A percentile compares a stretch with the other conserved stretches of the same genome.
These are phyloP conservation scores for Hygrocybe punicea DNA, from an alignment of 768 basidiomycete species.

Conservation along the genomic window DNA sequence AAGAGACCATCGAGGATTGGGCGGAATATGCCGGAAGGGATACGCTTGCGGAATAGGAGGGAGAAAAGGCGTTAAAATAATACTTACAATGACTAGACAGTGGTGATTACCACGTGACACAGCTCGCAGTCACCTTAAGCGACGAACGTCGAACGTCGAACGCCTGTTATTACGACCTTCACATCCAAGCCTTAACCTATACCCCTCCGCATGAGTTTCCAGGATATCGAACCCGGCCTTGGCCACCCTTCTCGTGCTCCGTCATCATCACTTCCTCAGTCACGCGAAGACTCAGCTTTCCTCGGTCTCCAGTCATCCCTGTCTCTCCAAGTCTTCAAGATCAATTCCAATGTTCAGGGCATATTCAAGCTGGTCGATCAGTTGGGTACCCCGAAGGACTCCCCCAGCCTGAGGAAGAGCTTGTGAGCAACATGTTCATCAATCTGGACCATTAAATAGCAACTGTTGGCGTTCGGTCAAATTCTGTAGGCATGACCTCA, in stretches of 20 bases:
- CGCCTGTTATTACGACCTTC: no score
- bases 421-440: constrained; percentile 75
- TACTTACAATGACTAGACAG: no score
- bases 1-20: no score
- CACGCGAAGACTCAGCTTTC: constrained; percentile 72
- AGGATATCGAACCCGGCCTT: constrained; percentile 52
- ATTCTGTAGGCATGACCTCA: constrained; percentile 76
- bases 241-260: constrained; percentile 35
- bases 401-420: constrained; percentile 71
- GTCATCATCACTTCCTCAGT: constrained; percentile 36
- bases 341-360: constrained; percentile 95
- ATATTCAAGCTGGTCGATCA: constrained; percentile 96
- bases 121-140: no score
- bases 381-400: constrained; percentile 82
- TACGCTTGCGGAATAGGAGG: no score
- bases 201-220: constrained; percentile 51
- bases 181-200: no score
- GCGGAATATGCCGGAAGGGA: no score
- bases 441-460: neutral
- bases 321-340: constrained; percentile 96
- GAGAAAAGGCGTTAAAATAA: no score
- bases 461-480: neutral
- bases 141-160: no score
- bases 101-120: no score
- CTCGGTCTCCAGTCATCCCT: constrained; percentile 71